Evolutionary conservation across 352 stramenopile species (phyloP).

Genomic region (Aphanomyces euteiches): DNA sequence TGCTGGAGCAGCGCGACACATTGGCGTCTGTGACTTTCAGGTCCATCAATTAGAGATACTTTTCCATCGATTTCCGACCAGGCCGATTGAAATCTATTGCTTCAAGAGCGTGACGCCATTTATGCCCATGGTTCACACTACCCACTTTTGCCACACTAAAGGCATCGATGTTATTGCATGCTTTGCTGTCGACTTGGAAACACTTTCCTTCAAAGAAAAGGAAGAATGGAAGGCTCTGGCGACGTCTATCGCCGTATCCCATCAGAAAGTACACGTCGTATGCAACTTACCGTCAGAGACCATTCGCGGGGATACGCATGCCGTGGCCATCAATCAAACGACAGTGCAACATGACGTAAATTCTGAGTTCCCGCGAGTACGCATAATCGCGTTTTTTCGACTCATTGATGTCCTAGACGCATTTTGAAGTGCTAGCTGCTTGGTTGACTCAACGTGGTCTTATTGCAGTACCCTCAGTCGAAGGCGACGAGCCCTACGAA

Average conservation of each 20-base stretch:
- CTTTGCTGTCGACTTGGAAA: constrained; percentile 1
- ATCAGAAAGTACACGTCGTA: not conserved
- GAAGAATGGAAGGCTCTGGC: not conserved
- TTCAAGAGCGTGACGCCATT: not conserved
- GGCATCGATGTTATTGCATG: constrained; percentile 18
- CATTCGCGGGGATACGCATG: not conserved
- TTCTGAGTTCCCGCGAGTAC: not conserved
- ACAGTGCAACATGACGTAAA: not conserved
- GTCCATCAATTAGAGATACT: constrained; percentile 21
- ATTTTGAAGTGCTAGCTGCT: not conserved
- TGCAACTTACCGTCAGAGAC: constrained; percentile 18
- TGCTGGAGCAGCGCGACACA: not conserved
- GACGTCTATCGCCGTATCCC: not conserved
- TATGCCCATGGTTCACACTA: not conserved
- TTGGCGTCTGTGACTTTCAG: constrained; percentile 23
- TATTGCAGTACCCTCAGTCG: constrained; percentile 1
- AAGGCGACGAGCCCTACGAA: constrained; percentile 22
- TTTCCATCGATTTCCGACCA: not conserved
- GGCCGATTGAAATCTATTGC: constrained; percentile 2
- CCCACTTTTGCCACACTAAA: constrained; percentile 10
- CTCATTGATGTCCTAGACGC: not conserved
- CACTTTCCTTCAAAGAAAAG: not conserved
- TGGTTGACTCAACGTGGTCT: constrained; percentile 22
- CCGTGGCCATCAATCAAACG: not conserved
- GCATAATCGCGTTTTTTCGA: not conserved